Conservation (phyloP, 1,284 basidiomycete species). For the Termitomyces sp. region DNA sequence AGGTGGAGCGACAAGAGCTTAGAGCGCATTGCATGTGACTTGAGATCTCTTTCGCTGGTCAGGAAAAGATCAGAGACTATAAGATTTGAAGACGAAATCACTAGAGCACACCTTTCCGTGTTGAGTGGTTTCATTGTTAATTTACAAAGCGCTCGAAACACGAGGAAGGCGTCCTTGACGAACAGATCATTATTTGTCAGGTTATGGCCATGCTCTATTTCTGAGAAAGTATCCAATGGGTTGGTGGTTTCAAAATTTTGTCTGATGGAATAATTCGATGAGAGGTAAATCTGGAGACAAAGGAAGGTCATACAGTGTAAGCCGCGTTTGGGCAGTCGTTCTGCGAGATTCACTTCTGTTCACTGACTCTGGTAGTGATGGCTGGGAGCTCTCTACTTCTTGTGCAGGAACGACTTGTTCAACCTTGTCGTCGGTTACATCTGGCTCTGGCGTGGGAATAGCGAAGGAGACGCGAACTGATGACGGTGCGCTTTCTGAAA, state of each 20-base stretch:
- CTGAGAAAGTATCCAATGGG: constrained; percentile 23
- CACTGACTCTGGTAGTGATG: constrained; percentile 1
- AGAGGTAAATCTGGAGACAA: background rate
- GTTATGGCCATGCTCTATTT: constrained; percentile 25
- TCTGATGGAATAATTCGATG: constrained; percentile 14
- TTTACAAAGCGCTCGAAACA: constrained; percentile 93
- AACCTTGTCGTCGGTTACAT: background rate
- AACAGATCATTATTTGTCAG: constrained; percentile 77
- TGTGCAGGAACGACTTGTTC: background rate
- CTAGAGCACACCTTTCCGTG: constrained; percentile 72
- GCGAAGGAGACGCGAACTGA: constrained; percentile 17
- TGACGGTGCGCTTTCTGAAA: constrained; percentile 17
- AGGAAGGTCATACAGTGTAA: constrained; percentile 14
- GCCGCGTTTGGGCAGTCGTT: background rate
- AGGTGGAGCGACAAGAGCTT: constrained; percentile 92
- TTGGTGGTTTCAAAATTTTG: constrained; percentile 31
- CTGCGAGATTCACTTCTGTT: constrained; percentile 5
- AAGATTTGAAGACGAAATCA: background rate
- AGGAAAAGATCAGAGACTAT: constrained; percentile 12
- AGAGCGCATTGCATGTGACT: constrained; percentile 93
- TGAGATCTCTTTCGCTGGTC: constrained; percentile 82
- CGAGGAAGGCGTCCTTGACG: constrained; percentile 94
- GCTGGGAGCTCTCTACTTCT: constrained; percentile 5
- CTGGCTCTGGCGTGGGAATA: constrained; percentile 13
- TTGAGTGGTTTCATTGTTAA: constrained; percentile 96